phyloP scores from a whole-genome alignment of 1,284 basidiomycete genomes.

The Sanghuangporus baumii region DNA sequence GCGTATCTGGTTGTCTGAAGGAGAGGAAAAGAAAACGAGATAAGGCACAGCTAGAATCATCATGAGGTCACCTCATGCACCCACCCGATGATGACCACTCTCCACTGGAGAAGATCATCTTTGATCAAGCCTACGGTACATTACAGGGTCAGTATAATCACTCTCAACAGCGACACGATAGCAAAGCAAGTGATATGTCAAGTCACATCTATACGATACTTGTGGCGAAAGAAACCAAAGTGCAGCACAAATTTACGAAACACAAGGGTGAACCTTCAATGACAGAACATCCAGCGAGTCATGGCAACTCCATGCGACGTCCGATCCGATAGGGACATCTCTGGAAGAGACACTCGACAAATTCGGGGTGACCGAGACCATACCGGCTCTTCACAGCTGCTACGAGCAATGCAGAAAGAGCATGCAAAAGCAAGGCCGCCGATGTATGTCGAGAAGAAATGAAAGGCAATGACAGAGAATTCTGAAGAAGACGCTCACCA shows the following conservation, averaged over 20 bases:
- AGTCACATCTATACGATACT: neutral
- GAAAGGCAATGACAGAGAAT: neutral
- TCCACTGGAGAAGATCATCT: constrained; percentile 94
- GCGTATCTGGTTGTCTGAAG: constrained; percentile 76
- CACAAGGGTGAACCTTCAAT: neutral
- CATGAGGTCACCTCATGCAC: constrained; percentile 25
- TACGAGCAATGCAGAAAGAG: too few relatives aligned
- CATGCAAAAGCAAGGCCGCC: neutral
- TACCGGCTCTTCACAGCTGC: too few relatives aligned
- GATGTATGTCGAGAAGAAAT: neutral
- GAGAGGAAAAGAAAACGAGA: neutral
- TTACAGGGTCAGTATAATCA: constrained; percentile 20
- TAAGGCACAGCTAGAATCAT: neutral
- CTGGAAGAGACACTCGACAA: too few relatives aligned
- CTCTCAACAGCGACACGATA: neutral
- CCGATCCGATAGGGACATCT: too few relatives aligned
- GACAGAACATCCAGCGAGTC: neutral
- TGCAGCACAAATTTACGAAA: neutral
- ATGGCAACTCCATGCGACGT: too few relatives aligned
- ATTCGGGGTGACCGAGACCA: neutral
- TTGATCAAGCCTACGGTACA: constrained; percentile 74
- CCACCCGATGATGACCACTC: constrained; percentile 88
- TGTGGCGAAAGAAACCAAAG: neutral
- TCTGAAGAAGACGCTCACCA: constrained; percentile 42
- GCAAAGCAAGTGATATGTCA: neutral